Evolutionary conservation across 2,329 filamentous ascomycete species (phyloP), one percentile per base, ranked within the genome.

Genomic region (Cytospora schulzeri): DNA sequence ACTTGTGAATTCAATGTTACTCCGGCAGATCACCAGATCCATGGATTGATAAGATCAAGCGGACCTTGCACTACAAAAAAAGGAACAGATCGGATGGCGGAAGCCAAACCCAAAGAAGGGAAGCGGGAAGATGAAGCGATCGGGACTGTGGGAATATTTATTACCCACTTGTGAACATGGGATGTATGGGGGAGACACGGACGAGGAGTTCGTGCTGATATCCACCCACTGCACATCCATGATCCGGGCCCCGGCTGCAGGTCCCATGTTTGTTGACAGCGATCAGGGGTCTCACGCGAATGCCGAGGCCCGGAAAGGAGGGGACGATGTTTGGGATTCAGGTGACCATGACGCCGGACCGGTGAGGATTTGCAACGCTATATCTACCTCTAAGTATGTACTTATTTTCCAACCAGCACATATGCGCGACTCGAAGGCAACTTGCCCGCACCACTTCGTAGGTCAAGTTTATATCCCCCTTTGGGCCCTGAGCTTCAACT

Each of bases 31-130:
- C 52, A 55, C 48, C 33, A n/a, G 35, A 45, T 61, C 52, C 48
- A 48, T 31, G 53, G 59, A 55, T 61, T 54, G 59, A 48, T 55
- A 26, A 61, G 59, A 61, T 61, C 31, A 17, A 19, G 7, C 38
- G 19, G 38, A n/a, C 15, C 17, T 41, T 8, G 15, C 38, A n/a
- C 11, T 19, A 1, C 38, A n/a, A 4, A 3, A 41, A 3, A 41
- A 17, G 6, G 38, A 6, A 35, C 9, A 45, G n/a, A 48, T 14
- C n/a, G 22, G n/a, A 22, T 45, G n/a, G 11, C 7, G 11, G 45
- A 48, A 22, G n/a, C 45, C n/a, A 14, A 14, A 19, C 45, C 33
- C 33, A 35, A 48, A 24, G 11, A 19, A 45, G 7, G n/a, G 19
- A 22, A 45, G 7, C 7, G 17, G 6, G 19, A 22, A 22, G 3